Evolutionary conservation across 176 grass and related monocot genomes (phyloP).

Genomic region (Hordeum vulgare): MorexV3_pseudomolecules_assembly NC_058523.1:358554739-358555238

Average conservation of each 20-base stretch:
- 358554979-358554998: background rate
- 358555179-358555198: no score
- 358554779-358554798: background rate
- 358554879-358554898: conserved; percentile 74
- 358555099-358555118: background rate
- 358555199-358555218: no score
- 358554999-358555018: background rate
- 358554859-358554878: conserved; percentile 45
- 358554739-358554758: background rate
- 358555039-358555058: background rate
- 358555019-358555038: background rate
- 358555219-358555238: no score
- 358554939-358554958: conserved; percentile 74
- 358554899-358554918: conserved; percentile 79
- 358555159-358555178: no score
- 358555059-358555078: background rate
- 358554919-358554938: conserved; percentile 95
- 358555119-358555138: background rate
- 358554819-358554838: background rate
- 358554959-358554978: background rate
- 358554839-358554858: background rate
- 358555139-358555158: background rate
- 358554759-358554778: background rate
- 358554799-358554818: background rate
- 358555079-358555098: background rate